Conservation (phyloP, 2,329 filamentous ascomycete species). For the Pseudogymnoascus sp. region DNA sequence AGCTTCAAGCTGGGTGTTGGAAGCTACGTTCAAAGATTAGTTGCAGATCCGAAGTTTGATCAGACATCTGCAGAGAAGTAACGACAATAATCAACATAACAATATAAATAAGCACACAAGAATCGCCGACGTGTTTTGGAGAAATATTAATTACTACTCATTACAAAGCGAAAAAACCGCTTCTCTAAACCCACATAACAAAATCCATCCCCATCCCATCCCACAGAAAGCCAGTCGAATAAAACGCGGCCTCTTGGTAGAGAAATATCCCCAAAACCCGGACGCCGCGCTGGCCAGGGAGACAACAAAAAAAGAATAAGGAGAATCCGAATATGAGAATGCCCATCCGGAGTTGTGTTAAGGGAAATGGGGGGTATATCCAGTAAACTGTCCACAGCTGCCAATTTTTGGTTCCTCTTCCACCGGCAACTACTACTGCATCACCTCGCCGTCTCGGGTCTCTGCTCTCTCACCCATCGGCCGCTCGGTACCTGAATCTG, state of each 20-base stretch:
- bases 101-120: no score
- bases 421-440: neutral
- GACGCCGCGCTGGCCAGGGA: slow-evolving; percentile 4
- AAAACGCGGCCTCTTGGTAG: neutral
- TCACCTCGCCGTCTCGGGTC: neutral
- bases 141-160: no score
- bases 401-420: neutral
- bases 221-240: neutral
- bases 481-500: neutral
- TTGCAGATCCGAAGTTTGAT: no score
- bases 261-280: neutral
- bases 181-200: neutral
- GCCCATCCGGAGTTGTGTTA: slow-evolving; percentile 4
- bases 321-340: neutral
- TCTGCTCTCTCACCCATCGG: neutral
- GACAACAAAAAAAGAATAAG: neutral
- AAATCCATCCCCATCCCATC: neutral
- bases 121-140: no score
- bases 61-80: no score
- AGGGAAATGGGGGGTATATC: slow-evolving; percentile 4
- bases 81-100: no score
- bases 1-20: no score
- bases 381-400: slow-evolving; percentile 1
- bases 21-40: no score
- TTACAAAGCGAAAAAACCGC: no score